Evolutionary conservation across 495 filamentous ascomycete species (phyloP).

Genomic region (Penicillium macrosclerotiorum): DNA sequence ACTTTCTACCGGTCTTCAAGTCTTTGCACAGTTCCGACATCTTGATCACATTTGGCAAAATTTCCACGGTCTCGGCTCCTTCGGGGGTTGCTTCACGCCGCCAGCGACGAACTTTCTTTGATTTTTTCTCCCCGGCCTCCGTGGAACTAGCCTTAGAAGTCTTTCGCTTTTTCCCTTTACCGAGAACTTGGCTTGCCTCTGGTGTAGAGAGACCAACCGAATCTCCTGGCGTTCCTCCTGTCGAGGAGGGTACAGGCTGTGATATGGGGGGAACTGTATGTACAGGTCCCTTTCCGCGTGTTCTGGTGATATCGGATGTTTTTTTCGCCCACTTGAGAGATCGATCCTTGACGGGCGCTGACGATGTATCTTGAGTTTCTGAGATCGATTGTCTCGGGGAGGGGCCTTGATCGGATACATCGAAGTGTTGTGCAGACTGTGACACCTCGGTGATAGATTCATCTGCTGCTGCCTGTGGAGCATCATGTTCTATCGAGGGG

Average conservation of each 20-base stretch:
- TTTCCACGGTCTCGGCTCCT: constrained; percentile 67
- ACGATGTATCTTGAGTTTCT: neutral
- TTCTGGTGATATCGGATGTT: constrained; percentile 15
- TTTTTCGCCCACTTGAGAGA: constrained; percentile 19
- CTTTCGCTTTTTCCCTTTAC: constrained; percentile 28
- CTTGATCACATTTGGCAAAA: constrained; percentile 65
- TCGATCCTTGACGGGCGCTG: neutral
- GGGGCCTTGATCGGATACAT: neutral
- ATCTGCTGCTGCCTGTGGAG: neutral
- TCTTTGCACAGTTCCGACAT: constrained; percentile 85
- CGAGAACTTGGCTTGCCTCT: constrained; percentile 10
- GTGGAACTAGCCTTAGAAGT: constrained; percentile 21
- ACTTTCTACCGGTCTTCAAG: constrained; percentile 73
- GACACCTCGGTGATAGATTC: neutral
- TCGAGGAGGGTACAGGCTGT: neutral
- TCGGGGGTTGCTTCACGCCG: constrained; percentile 67
- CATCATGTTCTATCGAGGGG: constrained; percentile 16
- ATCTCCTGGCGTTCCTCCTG: neutral
- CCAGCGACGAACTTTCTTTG: constrained; percentile 25
- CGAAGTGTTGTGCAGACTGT: neutral
- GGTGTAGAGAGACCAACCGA: constrained; percentile 8
- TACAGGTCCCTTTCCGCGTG: neutral
- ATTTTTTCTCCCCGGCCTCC: constrained; percentile 30
- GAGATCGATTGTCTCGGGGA: neutral
- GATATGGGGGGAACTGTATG: constrained; percentile 12